Base-by-base conservation (phyloP, 1,139 yeast species). In the Diutina ranongensis region DNA sequence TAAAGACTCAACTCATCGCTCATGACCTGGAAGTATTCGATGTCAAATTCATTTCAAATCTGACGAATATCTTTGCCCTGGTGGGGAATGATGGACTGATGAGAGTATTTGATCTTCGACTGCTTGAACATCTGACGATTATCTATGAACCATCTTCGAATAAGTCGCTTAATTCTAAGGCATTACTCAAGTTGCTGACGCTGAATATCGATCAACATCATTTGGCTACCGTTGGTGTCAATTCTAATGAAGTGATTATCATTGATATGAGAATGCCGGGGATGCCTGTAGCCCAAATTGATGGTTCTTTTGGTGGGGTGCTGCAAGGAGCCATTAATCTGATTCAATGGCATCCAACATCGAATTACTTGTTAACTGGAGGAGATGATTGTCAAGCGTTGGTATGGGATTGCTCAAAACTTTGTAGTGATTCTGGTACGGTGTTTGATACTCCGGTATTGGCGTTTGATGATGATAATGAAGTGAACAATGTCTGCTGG, bases 11-110 rank as follows among this genome's bases (percentile, higher is more conserved):
- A 64, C 69, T 92, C 46, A 92, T 92, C 54, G 98, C 98, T 0
- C 98, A 92, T 62, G 98, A 92, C 59, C 80, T 83, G 49, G 97
- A 89, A 61, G 98, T 92, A 3, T 87, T 80, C 60, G 98, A 92
- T 60, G 97, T 89, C 20, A 77, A 85, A 53, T 92, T 88, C 61
- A 68, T 88, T 45, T 78, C 83, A 48, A 80, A 80, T 40, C 78
- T 87, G 35, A 77, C 83, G 45, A 80, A 87, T 57, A 73, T 89
- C 27, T 92, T 92, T 64, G 87, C 95, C 41, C 83, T 94, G 47
- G 95, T 92, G 46, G 96, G 97, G 2, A 89, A 89, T 48, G 98
- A 92, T 63, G 98, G 98, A 1, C 83, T 95, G 18, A 87, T 89
- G 62, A 71, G 98, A 46, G 83, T 92, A 21, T 92, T 92, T 63